A percentile compares a stretch with the other conserved stretches of the same genome.
Evolutionary conservation across 2,329 filamentous ascomycete species (phyloP).

Genomic region (Colletotrichum sp.): DNA sequence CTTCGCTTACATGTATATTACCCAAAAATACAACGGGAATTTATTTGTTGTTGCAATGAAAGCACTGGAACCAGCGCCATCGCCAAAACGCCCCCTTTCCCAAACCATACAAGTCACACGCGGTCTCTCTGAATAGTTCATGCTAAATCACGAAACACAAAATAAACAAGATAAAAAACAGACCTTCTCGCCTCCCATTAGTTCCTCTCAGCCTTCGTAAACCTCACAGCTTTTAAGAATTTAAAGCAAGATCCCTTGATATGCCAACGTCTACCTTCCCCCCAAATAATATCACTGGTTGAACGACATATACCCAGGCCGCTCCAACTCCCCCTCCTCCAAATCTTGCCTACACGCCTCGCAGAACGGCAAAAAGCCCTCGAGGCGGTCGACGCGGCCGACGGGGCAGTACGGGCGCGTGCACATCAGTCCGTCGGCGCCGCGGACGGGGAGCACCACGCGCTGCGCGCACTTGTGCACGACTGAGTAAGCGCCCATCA

Average conservation of each 20-base stretch:
- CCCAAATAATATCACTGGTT: accelerated
- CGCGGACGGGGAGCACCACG: not conserved
- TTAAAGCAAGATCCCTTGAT: too few species aligned
- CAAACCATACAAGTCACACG: accelerated
- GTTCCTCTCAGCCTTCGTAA: too few species aligned
- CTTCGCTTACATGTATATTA: not conserved
- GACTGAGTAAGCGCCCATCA: not conserved
- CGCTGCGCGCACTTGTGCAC: not conserved
- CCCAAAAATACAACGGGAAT: not conserved
- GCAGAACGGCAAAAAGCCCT: not conserved
- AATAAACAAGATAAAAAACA: too few species aligned
- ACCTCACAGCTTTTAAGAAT: too few species aligned
- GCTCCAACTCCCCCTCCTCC: not conserved
- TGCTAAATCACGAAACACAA: too few species aligned
- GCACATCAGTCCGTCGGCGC: not conserved
- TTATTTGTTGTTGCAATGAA: accelerated
- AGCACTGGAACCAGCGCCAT: accelerated
- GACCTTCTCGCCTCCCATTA: too few species aligned
- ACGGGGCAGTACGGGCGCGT: not conserved
- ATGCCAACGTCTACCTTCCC: too few species aligned
- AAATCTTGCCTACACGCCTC: not conserved
- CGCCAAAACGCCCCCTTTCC: not conserved
- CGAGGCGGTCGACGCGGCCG: not conserved
- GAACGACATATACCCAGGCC: not conserved
- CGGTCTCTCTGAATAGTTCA: too few species aligned